Evolutionary conservation across 2,329 filamentous ascomycete species (phyloP).

Genomic region (Hypoxylon sp.): DNA sequence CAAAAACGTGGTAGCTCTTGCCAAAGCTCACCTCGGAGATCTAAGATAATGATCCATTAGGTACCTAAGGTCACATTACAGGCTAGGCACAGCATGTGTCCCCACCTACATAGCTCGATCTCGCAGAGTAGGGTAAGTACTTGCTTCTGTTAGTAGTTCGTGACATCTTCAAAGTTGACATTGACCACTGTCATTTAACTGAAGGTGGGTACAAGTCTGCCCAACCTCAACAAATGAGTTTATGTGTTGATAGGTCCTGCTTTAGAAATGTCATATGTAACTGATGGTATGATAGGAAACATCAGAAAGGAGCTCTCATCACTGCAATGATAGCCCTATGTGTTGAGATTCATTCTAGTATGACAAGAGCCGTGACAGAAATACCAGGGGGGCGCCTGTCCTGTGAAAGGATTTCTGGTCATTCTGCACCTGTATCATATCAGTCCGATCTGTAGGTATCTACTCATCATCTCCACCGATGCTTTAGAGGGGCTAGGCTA

Average conservation of each 20-base stretch:
- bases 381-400: neutral
- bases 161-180: neutral
- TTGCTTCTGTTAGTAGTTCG: neutral
- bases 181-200: neutral
- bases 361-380: neutral
- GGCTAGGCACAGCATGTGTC: neutral
- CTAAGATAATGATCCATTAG: neutral
- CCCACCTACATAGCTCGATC: neutral
- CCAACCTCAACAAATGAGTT: neutral
- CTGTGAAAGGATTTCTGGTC: neutral
- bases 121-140: neutral
- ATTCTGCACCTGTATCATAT: neutral
- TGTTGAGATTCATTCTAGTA: neutral
- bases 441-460: neutral
- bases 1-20: neutral
- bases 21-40: neutral
- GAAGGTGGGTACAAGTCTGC: neutral
- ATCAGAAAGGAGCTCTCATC: neutral
- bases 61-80: neutral
- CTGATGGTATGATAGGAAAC: neutral
- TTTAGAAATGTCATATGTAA: neutral
- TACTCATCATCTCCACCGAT: neutral
- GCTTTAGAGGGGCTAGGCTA: neutral
- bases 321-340: neutral
- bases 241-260: neutral